phyloP scores from a whole-genome alignment of 768 basidiomycete genomes.

The Lactarius sanguifluus region DNA sequence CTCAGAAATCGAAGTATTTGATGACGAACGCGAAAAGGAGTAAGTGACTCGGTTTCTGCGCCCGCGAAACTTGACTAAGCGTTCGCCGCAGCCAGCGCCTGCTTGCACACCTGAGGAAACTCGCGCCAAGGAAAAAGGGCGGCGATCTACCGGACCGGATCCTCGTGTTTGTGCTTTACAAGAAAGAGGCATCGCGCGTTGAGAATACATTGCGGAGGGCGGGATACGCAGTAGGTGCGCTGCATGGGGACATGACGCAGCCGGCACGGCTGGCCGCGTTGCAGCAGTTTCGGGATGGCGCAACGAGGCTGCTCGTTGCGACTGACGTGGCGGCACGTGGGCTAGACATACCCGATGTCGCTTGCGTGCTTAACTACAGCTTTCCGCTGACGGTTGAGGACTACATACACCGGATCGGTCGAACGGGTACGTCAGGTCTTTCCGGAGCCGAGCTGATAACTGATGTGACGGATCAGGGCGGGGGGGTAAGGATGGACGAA shows the following conservation, averaged over 20 bases:
- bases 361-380: constrained; percentile 93
- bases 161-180: constrained; percentile 94
- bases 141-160: constrained; percentile 61
- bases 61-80: not conserved
- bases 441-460: not conserved
- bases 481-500: constrained; percentile 85
- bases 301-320: constrained; percentile 81
- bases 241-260: constrained; percentile 93
- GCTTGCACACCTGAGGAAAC: constrained; percentile 50
- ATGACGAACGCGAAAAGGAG: constrained; percentile 85
- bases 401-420: constrained; percentile 87
- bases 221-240: constrained; percentile 74
- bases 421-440: constrained; percentile 62
- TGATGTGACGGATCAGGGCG: constrained; percentile 55
- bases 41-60: constrained; percentile 38
- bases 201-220: constrained; percentile 72
- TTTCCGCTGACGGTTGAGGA: constrained; percentile 96
- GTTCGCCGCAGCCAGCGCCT: constrained; percentile 54
- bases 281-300: constrained; percentile 83
- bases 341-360: constrained; percentile 95
- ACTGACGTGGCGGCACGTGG: constrained; percentile 98
- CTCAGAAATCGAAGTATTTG: constrained; percentile 80
- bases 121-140: constrained; percentile 63
- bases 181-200: constrained; percentile 94
- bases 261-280: constrained; percentile 79